Evolutionary conservation across 768 basidiomycete genomes (phyloP).

Genomic region (Agaricus sinodeliciosus): DNA sequence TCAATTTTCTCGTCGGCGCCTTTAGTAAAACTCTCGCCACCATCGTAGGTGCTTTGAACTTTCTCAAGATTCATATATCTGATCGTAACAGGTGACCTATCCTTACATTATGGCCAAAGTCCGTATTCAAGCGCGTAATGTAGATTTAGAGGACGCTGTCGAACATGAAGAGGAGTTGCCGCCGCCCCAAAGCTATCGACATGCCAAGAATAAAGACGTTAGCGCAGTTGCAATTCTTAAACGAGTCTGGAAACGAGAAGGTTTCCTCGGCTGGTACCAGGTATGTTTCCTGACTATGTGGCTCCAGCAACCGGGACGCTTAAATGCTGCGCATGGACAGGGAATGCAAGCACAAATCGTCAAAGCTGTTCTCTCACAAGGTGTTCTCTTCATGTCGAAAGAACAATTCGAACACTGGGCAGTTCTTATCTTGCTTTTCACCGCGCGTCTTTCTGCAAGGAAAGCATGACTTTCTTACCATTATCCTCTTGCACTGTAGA

Average conservation of each 20-base stretch:
- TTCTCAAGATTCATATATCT: not conserved
- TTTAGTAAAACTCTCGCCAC: conserved; percentile 94
- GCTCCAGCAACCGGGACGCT: not conserved
- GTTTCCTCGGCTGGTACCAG: conserved; percentile 93
- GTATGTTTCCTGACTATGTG: conserved; percentile 32
- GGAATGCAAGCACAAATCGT: conserved; percentile 96
- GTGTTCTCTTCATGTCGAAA: conserved; percentile 93
- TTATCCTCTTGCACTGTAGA: conserved; percentile 2
- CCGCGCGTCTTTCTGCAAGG: conserved; percentile 29
- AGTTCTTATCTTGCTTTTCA: conserved; percentile 57
- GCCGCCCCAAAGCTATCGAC: conserved; percentile 32
- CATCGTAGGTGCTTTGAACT: conserved; percentile 49
- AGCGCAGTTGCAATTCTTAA: conserved; percentile 76
- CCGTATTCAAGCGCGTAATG: conserved; percentile 80
- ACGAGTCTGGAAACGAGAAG: conserved; percentile 68
- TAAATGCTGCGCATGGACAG: conserved; percentile 28
- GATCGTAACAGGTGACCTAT: conserved; percentile 67
- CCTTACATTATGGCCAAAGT: conserved; percentile 98
- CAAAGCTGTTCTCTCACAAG: conserved; percentile 94
- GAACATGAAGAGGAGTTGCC: conserved; percentile 34
- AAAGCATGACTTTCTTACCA: conserved; percentile 6
- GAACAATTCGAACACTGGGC: conserved; percentile 94
- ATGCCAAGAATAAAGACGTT: conserved; percentile 41
- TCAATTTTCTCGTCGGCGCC: conserved; percentile 84
- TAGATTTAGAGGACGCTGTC: conserved; percentile 44